These are phyloP conservation scores for Digitaria exilis DNA, from an alignment of 202 grass and related monocot species.

Conservation along the genomic window DNA sequence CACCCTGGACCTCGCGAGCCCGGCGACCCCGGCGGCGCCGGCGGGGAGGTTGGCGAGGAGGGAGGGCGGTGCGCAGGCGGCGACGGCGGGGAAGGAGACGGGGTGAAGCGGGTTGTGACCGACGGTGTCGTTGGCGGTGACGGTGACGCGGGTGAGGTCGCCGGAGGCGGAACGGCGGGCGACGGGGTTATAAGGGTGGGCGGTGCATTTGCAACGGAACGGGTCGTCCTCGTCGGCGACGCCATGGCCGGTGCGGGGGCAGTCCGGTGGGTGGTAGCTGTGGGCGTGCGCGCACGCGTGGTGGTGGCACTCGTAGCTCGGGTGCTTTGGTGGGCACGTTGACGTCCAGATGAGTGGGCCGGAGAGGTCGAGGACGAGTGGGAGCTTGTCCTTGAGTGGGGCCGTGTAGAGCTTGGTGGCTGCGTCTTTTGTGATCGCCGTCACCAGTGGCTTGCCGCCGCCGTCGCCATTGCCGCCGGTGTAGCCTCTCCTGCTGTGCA, in stretches of 20 bases:
- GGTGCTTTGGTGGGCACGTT: constrained; percentile 31
- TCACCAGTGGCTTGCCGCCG: constrained; percentile 52
- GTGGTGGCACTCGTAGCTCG: constrained; percentile 43
- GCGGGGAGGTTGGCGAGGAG: constrained; percentile 22
- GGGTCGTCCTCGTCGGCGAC: constrained; percentile 2
- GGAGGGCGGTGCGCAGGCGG: constrained; percentile 38
- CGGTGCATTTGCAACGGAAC: constrained; percentile 51
- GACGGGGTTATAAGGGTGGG: constrained; percentile 44
- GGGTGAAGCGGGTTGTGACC: constrained; percentile 47
- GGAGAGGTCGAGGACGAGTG: constrained; percentile 62
- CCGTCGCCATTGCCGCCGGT: no score
- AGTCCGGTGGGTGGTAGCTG: constrained; percentile 23
- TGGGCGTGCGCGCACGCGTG: constrained; percentile 38
- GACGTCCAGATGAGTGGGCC: constrained; percentile 61
- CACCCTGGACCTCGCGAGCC: constrained; percentile 33
- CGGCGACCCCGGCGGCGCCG: constrained; percentile 43
- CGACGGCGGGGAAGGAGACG: background rate
- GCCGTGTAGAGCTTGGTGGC: constrained; percentile 60
- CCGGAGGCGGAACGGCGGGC: background rate
- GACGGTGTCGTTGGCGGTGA: constrained; percentile 53
- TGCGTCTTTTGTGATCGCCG: constrained; percentile 53
- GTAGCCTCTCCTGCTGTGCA: background rate
- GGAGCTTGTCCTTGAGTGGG: constrained; percentile 31
- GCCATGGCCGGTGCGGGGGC: constrained; percentile 17
- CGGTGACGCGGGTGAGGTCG: constrained; percentile 3